phyloP scores from a whole-genome alignment of 192 early-diverging fungal species.

The Rhizophlyctis rosea region DNA sequence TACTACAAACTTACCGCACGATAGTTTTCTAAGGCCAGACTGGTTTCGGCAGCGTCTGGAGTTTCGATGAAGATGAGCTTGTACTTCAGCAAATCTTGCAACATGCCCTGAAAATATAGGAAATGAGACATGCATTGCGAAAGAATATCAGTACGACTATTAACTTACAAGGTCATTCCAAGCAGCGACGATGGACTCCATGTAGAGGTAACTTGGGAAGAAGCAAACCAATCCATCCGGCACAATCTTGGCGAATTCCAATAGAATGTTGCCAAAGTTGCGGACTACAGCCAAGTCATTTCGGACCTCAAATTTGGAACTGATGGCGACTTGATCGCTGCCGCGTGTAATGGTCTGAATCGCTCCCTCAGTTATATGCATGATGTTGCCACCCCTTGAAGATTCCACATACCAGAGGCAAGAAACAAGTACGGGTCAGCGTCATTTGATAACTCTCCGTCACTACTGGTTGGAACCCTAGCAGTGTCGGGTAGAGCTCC shows the following conservation, averaged over 20 bases:
- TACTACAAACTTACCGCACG: constrained; percentile 53
- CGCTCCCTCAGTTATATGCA: too few relatives aligned
- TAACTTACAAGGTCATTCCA: constrained; percentile 91
- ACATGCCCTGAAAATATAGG: constrained; percentile 66
- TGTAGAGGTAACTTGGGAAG: constrained; percentile 98
- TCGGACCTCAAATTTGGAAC: constrained; percentile 96
- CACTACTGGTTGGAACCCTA: constrained; percentile 84
- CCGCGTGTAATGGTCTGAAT: constrained; percentile 85
- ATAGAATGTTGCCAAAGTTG: constrained; percentile 96
- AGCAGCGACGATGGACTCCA: constrained; percentile 97
- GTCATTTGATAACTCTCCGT: constrained; percentile 97
- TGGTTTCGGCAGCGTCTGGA: constrained; percentile 96
- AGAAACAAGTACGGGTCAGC: constrained; percentile 88
- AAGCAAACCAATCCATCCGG: constrained; percentile 98
- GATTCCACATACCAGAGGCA: constrained; percentile 78
- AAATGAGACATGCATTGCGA: too few relatives aligned
- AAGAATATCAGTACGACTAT: background rate
- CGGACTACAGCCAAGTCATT: constrained; percentile 98
- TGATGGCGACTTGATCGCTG: constrained; percentile 96
- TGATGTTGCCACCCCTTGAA: too few relatives aligned
- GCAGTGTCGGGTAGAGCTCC: constrained; percentile 95
- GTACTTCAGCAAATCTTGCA: constrained; percentile 91
- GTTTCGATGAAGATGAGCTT: constrained; percentile 99
- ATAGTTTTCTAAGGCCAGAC: constrained; percentile 92
- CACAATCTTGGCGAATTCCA: constrained; percentile 89